phyloP scores from a whole-genome alignment of 495 filamentous ascomycete genomes.

The Eremomyces bilateralis region DNA sequence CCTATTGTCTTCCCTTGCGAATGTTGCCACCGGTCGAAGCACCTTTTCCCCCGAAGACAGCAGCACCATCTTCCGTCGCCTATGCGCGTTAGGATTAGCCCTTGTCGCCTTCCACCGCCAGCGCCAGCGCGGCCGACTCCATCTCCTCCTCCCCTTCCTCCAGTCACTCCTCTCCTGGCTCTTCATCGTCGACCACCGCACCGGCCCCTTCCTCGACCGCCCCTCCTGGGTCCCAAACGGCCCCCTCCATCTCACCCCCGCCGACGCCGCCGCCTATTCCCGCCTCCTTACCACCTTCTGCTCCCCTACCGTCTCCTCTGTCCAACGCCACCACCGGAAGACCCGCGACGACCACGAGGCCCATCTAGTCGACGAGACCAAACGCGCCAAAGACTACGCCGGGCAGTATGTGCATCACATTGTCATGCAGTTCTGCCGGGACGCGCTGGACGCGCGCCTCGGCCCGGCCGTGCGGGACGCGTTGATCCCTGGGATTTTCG shows the following conservation, averaged over 20 bases:
- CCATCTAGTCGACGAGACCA: slow-evolving; percentile 48
- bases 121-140: slow-evolving; percentile 45
- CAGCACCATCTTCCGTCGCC: too few relatives aligned
- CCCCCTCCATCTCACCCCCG: slow-evolving; percentile 18
- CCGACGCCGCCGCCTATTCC: slow-evolving; percentile 39
- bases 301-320: slow-evolving; percentile 55
- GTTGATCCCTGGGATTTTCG: slow-evolving; percentile 49
- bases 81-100: too few relatives aligned
- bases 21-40: too few relatives aligned
- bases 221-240: slow-evolving; percentile 26
- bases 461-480: slow-evolving; percentile 41
- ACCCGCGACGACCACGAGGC: slow-evolving; percentile 15
- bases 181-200: slow-evolving; percentile 31
- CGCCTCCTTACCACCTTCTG: slow-evolving; percentile 57
- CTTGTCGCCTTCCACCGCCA: slow-evolving; percentile 38
- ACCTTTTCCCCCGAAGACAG: too few relatives aligned
- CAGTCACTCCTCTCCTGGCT: slow-evolving; percentile 41
- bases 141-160: slow-evolving; percentile 41
- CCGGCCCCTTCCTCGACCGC: slow-evolving; percentile 16
- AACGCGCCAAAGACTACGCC: slow-evolving; percentile 51
- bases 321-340: slow-evolving; percentile 26
- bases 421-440: slow-evolving; percentile 46
- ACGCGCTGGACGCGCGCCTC: slow-evolving; percentile 34
- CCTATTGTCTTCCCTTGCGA: too few relatives aligned
- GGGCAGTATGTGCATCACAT: slow-evolving; percentile 54